Percentiles rank a stretch among this genome's conserved stretches.
These are phyloP conservation scores for Dothiorella sarmentorum DNA, from an alignment of 2,329 filamentous ascomycete species.

Conservation along the genomic window DNA sequence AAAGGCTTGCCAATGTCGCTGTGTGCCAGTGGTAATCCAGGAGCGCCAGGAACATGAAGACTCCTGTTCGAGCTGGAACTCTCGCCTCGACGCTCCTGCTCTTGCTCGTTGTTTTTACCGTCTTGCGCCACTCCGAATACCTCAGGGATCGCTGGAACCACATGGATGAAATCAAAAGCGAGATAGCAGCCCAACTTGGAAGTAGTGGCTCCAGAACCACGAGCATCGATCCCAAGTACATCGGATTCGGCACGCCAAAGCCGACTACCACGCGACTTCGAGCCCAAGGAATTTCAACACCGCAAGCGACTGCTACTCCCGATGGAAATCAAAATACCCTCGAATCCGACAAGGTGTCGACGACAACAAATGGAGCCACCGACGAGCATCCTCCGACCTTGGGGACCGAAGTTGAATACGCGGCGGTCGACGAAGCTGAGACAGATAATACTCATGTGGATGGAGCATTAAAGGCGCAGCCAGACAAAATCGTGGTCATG, in stretches of 20 bases:
- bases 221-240: slow-evolving; percentile 1
- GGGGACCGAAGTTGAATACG: neutral
- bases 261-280: neutral
- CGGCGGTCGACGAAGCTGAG: neutral
- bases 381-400: neutral
- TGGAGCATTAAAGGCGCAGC: neutral
- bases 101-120: neutral
- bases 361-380: too few relatives aligned
- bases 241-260: slow-evolving; percentile 10
- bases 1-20: neutral
- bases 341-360: too few relatives aligned
- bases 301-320: neutral
- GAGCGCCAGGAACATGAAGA: slow-evolving; percentile 11
- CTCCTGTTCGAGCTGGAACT: slow-evolving; percentile 8
- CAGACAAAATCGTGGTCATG: slow-evolving; percentile 17
- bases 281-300: neutral
- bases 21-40: neutral
- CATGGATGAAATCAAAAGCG: neutral
- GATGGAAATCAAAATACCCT: too few relatives aligned
- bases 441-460: neutral
- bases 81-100: slow-evolving; percentile 5
- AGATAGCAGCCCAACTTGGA: neutral
- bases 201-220: neutral
- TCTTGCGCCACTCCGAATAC: slow-evolving; percentile 3
- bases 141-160: slow-evolving; percentile 1